These are phyloP conservation scores for Backusella macrospora DNA, from an alignment of 192 early-diverging fungal genomes.

Conservation along the genomic window DNA sequence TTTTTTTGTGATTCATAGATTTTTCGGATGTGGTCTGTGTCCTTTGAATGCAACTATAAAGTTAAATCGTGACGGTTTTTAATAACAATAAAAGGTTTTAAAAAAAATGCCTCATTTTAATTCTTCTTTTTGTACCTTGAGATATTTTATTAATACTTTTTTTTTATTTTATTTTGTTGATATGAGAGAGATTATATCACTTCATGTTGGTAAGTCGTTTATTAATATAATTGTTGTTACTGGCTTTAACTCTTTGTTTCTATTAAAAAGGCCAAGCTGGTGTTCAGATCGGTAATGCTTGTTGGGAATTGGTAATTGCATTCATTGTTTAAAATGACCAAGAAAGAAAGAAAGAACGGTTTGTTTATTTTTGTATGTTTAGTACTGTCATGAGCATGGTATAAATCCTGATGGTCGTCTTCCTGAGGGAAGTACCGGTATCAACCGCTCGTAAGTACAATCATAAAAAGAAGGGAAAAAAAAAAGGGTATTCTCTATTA, in stretches of 20 bases:
- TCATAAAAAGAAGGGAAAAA: neutral
- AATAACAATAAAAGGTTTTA: neutral
- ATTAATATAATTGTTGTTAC: too few relatives aligned
- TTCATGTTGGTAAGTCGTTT: constrained; percentile 62
- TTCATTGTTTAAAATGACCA: neutral
- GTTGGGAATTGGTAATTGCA: constrained; percentile 22
- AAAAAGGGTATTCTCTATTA: neutral
- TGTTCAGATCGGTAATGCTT: constrained; percentile 25
- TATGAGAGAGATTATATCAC: constrained; percentile 83
- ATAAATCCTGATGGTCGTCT: constrained; percentile 94
- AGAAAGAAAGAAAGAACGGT: neutral
- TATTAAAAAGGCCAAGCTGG: constrained; percentile 25
- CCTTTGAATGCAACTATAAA: too few relatives aligned
- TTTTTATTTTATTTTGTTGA: neutral
- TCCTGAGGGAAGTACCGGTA: constrained; percentile 14
- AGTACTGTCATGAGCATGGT: constrained; percentile 92
- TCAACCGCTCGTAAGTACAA: constrained; percentile 25
- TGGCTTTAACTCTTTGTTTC: neutral
- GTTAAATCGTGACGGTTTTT: constrained; percentile 4
- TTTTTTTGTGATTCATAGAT: too few relatives aligned
- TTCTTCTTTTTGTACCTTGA: constrained; percentile 1
- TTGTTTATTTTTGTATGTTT: neutral
- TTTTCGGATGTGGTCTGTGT: constrained; percentile 11
- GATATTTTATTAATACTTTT: neutral
- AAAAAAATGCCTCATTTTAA: constrained; percentile 10